Evolutionary conservation across 2,329 filamentous ascomycete species (phyloP).

Genomic region (Verticillium zaregamsianum): DNA sequence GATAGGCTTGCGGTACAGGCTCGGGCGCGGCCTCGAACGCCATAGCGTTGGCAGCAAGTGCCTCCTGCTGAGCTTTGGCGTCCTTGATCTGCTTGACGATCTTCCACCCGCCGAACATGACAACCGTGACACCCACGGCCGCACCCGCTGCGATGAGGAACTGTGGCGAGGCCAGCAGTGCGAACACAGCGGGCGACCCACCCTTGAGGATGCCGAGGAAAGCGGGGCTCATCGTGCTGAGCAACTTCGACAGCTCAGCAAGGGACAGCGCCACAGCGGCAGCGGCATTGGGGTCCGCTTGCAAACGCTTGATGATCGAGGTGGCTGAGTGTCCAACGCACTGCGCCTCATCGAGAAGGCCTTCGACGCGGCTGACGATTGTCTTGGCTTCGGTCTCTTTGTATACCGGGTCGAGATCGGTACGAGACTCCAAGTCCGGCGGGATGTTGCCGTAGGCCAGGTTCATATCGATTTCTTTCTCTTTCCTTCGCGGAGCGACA

Average conservation of each 20-base stretch:
- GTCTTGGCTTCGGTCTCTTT: slow-evolving; percentile 44
- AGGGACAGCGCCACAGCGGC: slow-evolving; percentile 90
- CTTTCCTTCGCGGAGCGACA: slow-evolving; percentile 24
- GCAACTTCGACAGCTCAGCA: slow-evolving; percentile 80
- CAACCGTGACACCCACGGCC: slow-evolving; percentile 86
- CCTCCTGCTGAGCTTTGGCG: slow-evolving; percentile 23
- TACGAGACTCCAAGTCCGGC: slow-evolving; percentile 54
- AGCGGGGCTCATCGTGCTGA: slow-evolving; percentile 78
- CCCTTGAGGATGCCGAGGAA: slow-evolving; percentile 73
- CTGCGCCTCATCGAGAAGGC: slow-evolving; percentile 78
- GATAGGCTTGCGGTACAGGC: not conserved
- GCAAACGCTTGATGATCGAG: slow-evolving; percentile 72
- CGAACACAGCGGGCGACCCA: slow-evolving; percentile 80
- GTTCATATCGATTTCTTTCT: slow-evolving; percentile 75
- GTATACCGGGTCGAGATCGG: slow-evolving; percentile 43
- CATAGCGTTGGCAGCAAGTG: slow-evolving; percentile 18
- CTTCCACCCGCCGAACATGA: slow-evolving; percentile 95
- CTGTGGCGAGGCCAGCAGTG: slow-evolving; percentile 81
- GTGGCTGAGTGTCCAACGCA: slow-evolving; percentile 82
- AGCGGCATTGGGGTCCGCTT: slow-evolving; percentile 73
- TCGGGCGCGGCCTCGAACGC: slow-evolving; percentile 19
- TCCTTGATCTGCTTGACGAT: slow-evolving; percentile 82
- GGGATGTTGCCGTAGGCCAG: slow-evolving; percentile 85
- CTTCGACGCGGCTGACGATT: slow-evolving; percentile 71
- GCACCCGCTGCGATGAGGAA: slow-evolving; percentile 91